These are phyloP conservation scores for Phaseolus lunatus DNA, from an alignment of 306 rosid genomes.

Conservation along the genomic window DNA sequence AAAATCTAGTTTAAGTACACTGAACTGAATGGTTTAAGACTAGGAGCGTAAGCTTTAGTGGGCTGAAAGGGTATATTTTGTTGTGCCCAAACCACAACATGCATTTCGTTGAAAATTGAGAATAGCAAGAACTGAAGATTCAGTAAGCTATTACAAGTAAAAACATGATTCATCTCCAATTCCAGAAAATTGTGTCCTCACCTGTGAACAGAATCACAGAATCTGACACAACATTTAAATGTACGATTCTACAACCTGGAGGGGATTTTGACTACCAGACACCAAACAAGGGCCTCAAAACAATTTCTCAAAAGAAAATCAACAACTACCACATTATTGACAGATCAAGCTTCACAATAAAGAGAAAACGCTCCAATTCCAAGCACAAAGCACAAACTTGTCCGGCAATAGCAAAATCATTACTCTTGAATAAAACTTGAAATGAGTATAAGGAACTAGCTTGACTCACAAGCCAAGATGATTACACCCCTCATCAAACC, in stretches of 20 bases:
- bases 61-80: background rate
- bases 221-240: background rate
- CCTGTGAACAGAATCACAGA: background rate
- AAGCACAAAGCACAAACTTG: slow-evolving; percentile 22
- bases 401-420: background rate
- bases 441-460: slow-evolving; percentile 6
- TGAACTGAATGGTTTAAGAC: background rate
- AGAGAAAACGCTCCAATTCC: background rate
- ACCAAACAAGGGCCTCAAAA: background rate
- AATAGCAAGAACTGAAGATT: background rate
- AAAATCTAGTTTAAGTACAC: background rate
- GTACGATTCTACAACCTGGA: background rate
- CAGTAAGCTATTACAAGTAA: background rate
- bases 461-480: background rate
- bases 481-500: background rate
- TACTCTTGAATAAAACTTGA: background rate
- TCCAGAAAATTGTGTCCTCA: slow-evolving; percentile 3
- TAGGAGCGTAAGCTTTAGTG: background rate
- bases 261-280: slow-evolving; percentile 10
- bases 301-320: background rate
- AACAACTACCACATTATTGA: background rate
- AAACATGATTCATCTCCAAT: background rate
- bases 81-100: background rate
- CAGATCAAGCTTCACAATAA: slow-evolving; percentile 10
- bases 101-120: background rate